Evolutionary conservation across 2,329 filamentous ascomycete species (phyloP), one percentile per base, ranked within the genome.

Genomic region (Neoarthrinium moseri): DNA sequence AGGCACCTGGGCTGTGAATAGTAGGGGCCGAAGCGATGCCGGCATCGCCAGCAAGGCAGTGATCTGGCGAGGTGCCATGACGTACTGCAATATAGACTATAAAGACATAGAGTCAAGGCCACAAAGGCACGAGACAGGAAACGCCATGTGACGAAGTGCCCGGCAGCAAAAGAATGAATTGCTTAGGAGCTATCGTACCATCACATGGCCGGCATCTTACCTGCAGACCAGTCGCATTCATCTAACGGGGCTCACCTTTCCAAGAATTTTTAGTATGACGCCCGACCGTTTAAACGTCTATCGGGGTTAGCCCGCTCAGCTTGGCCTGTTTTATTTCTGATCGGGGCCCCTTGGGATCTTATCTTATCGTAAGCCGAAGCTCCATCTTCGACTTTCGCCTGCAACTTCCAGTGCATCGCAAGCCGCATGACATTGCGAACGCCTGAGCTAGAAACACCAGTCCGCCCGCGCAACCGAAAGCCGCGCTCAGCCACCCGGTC

Each of bases 41-140:
- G 61, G 58, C 54, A 61, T 57, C 11, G 59, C 53, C 24, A 60
- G 48, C 34, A 62, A 47, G 30, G 54, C 48, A 41, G 49, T 46
- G 33, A 63, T 49, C 29, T 55, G 51, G 13, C 46, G 51, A 17
- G 47, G 29, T 24, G 51, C 51, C 53, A 55, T 58, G 13, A 35
- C 32, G 29, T 37, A 23, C 43, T 27, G 11, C 18, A 30, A 35
- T 23, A 27, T 7, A 24, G 15, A 21, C 20, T 24, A 12, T 35
- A 26, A 6, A 21, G 6, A 40, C 26, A n/a, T 17, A n/a, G 23
- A n/a, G 29, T 22, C 12, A 20, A 15, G 10, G 22, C 29, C 20
- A 34, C 22, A 21, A 20, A 34, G 15, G 20, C n/a, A 36, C 5
- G 8, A 27, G 29, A 17, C n/a, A 20, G 29, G 12, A 8, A 29